Base-by-base conservation (phyloP, 2,329 filamentous ascomycete species). In the Byssochlamys sp. region DNA sequence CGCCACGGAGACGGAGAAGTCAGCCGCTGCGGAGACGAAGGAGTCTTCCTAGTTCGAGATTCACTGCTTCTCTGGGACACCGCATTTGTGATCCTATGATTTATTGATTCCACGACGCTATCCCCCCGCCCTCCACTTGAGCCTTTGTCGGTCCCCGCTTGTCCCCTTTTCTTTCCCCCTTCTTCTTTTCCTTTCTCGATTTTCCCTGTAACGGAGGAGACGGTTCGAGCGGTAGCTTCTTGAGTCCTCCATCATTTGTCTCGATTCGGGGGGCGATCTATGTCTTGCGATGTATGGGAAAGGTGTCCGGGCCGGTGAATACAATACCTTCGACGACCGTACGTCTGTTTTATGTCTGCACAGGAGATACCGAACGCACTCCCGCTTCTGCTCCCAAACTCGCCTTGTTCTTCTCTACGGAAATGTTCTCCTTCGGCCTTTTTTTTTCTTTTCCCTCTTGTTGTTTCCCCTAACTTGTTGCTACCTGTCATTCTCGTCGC, bases 361-460 rank as follows among this genome's bases (percentile, higher is more conserved):
- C 64, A 67, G 65, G 67, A 71, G 69, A 71, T 71, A 70, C 69
- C 68, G 69, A 67, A 45, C 19, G 39, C 39, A 19, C 39, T 45
- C 39, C 39, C 39, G n/a, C 39, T 45, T 39, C 35, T 39, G 28
- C 7, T 39, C n/a, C 35, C 12, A 14, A 39, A 39, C 62, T 56
- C 57, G 61, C 59, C 55, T 58, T 52, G 29, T 53, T 49, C 19
- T 57, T 56, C 11, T 52, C 29, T 12, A 14, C 31, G 31, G 54
- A 29, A 19, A 31, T 51, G 31, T 24, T 28, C n/a, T 26, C 28
- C 19, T 55, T 52, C 56, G 24, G 26, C 33, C 51, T 52, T 57
- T 52, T 27, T 55, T 54, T 56, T 56, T 55, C 29, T 53, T 58
- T 52, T 61, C 48, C 24, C 27, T 24, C 9, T 28, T 26, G 39